These are phyloP conservation scores for Penicillium sp. DNA, from an alignment of 2,329 filamentous ascomycete genomes.

Conservation along the genomic window DNA sequence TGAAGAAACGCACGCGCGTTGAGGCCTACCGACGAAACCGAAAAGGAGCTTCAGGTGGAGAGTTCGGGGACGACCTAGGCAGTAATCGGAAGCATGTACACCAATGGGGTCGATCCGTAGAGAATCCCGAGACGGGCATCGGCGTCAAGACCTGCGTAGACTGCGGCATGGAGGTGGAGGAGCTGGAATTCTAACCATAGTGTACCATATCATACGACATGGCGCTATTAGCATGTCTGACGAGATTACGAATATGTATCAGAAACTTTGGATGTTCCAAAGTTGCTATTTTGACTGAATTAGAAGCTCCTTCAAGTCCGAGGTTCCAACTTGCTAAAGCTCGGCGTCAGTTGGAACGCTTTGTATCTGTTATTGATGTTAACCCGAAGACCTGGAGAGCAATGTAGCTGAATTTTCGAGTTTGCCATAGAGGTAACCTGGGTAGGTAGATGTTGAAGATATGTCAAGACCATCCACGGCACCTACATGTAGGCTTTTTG, in stretches of 20 bases:
- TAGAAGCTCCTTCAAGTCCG: too few species aligned
- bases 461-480: too few species aligned
- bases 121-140: constrained; percentile 54
- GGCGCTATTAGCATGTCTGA: background rate
- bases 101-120: constrained; percentile 66
- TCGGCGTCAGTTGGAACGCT: too few species aligned
- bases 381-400: too few species aligned
- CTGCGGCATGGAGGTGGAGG: constrained; percentile 65
- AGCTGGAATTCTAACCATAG: constrained; percentile 53
- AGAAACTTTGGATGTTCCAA: too few species aligned
- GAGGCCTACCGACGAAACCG: constrained; percentile 78
- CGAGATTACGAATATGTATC: background rate
- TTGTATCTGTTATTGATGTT: too few species aligned
- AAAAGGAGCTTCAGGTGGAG: constrained; percentile 45
- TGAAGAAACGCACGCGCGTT: constrained; percentile 90
- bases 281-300: too few species aligned
- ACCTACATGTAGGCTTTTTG: too few species aligned
- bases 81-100: constrained; percentile 73
- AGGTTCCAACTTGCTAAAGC: too few species aligned
- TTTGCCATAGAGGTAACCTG: too few species aligned
- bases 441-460: too few species aligned
- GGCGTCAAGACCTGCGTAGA: constrained; percentile 67
- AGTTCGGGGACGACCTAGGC: constrained; percentile 73
- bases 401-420: too few species aligned
- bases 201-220: constrained; percentile 3